These are phyloP conservation scores for Penicillium steckii DNA, from an alignment of 495 filamentous ascomycete genomes.

Conservation along the genomic window DNA sequence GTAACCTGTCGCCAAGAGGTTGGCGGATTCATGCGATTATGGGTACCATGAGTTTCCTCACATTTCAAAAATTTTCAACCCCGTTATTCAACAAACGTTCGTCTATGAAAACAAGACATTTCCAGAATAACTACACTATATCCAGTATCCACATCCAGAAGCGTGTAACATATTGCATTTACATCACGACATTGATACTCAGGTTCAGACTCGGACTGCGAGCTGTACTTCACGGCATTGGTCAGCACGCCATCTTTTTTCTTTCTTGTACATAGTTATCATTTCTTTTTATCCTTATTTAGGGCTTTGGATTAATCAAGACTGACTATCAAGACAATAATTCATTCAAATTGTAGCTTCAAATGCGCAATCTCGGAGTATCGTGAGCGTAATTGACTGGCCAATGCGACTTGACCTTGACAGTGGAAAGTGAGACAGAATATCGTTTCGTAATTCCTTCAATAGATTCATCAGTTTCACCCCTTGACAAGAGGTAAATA, in stretches of 20 bases:
- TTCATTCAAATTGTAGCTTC: background rate
- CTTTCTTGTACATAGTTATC: constrained; percentile 10
- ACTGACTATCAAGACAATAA: background rate
- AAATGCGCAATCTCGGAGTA: too few relatives aligned
- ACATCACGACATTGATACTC: background rate
- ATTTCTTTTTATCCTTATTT: constrained; percentile 5
- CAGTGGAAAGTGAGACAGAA: too few relatives aligned
- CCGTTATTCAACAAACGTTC: background rate
- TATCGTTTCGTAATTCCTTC: background rate
- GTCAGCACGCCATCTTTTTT: background rate
- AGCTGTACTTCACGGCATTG: background rate
- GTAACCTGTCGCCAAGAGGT: constrained; percentile 90
- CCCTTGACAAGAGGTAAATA: constrained; percentile 59
- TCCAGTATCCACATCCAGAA: constrained; percentile 1
- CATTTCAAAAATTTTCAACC: background rate
- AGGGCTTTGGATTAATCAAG: constrained; percentile 5
- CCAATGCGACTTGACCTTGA: too few relatives aligned
- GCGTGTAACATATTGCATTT: constrained; percentile 22
- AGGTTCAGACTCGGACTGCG: background rate
- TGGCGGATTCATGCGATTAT: constrained; percentile 82
- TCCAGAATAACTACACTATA: background rate
- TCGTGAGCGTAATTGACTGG: too few relatives aligned
- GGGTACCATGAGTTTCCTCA: constrained; percentile 65
- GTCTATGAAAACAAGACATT: background rate
- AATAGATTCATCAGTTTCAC: too few relatives aligned